A percentile compares a stretch with the other conserved stretches of the same genome.
phyloP scores from a whole-genome alignment of 805 yeast species.

The Wickerhamomyces bovis region DNA sequence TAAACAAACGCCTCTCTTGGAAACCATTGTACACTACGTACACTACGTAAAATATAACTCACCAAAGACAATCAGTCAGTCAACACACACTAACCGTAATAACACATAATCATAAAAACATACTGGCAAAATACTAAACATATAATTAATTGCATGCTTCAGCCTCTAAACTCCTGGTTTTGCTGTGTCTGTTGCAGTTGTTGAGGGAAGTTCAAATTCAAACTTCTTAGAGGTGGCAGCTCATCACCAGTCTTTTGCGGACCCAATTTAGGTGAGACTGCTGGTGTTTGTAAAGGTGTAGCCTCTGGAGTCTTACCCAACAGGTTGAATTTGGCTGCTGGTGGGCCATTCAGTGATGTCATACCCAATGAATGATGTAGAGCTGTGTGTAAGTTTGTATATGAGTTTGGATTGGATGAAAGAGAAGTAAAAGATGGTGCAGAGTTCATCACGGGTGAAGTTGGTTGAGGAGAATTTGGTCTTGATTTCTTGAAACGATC shows the following conservation, averaged over 20 bases:
- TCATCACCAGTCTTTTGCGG: conserved; percentile 15
- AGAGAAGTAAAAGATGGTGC: conserved; percentile 11
- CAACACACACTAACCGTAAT: background rate
- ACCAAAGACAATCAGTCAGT: background rate
- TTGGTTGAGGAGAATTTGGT: conserved; percentile 28
- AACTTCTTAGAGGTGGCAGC: conserved; percentile 24
- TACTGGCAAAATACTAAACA: no score
- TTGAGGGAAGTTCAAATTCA: conserved; percentile 22
- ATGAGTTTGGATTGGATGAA: conserved; percentile 15
- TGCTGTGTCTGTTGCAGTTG: conserved; percentile 5
- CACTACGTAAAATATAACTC: background rate
- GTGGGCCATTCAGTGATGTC: conserved; percentile 11
- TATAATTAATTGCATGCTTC: no score
- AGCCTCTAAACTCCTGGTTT: background rate
- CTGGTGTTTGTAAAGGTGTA: conserved; percentile 24
- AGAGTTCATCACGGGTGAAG: conserved; percentile 12
- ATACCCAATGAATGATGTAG: conserved; percentile 17
- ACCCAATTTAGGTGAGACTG: conserved; percentile 21
- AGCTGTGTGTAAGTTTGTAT: conserved; percentile 20
- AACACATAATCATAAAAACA: background rate
- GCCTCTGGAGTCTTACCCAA: conserved; percentile 26
- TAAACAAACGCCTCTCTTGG: background rate
- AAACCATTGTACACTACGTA: no score
- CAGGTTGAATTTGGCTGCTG: conserved; percentile 9
- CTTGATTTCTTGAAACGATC: conserved; percentile 32